phyloP scores from a whole-genome alignment of 2,329 filamentous ascomycete genomes.

The Ceratocystis cubensis region DNA sequence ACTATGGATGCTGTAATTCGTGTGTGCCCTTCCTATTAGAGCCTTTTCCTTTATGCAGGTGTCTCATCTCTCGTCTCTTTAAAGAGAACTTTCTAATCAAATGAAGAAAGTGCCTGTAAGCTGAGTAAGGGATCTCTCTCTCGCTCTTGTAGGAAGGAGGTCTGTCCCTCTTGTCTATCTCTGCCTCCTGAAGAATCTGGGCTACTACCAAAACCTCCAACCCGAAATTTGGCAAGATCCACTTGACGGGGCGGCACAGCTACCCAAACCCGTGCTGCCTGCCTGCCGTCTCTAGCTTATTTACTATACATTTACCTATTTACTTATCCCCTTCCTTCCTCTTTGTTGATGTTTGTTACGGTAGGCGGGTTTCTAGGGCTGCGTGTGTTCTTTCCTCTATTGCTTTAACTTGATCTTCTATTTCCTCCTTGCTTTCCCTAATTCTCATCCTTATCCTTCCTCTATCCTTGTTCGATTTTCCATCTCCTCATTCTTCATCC shows the following conservation, averaged over 20 bases:
- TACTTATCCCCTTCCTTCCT: not conserved
- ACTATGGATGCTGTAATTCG: too few relatives aligned
- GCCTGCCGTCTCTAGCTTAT: not conserved
- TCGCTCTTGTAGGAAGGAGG: not conserved
- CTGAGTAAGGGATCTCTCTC: conserved; percentile 1
- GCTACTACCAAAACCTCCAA: not conserved
- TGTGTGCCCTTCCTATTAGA: too few relatives aligned
- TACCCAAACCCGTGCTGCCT: not conserved
- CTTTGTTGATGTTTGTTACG: not conserved
- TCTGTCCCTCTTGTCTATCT: too few relatives aligned
- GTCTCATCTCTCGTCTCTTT: too few relatives aligned
- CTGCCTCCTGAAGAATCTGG: not conserved
- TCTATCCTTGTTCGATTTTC: conserved; percentile 3
- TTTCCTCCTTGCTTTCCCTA: not conserved
- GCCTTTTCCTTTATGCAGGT: too few relatives aligned
- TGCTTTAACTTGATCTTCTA: conserved; percentile 9
- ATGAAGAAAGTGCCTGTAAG: not conserved
- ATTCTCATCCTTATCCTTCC: conserved; percentile 1
- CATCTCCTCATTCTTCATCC: conserved; percentile 7
- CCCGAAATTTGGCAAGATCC: not conserved
- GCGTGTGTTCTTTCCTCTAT: not conserved
- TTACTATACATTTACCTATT: not conserved
- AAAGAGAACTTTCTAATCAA: too few relatives aligned
- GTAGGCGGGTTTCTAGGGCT: not conserved
- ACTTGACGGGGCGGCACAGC: not conserved